These are phyloP conservation scores for Aspergillus olivimuriae DNA, from an alignment of 495 filamentous ascomycete genomes.

Conservation along the genomic window DNA sequence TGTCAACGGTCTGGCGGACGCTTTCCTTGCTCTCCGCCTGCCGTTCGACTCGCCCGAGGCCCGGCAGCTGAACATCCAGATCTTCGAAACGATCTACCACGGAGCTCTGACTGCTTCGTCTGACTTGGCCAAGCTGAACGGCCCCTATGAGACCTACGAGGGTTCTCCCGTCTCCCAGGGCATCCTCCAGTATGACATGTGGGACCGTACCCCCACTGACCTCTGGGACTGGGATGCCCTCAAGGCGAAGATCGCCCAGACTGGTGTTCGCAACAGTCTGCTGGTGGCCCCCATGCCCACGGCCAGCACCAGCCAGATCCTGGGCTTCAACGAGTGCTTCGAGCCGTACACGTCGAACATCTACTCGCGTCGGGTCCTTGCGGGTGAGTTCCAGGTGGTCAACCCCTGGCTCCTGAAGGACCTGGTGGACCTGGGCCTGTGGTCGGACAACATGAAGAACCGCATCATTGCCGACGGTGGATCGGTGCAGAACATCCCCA, in stretches of 20 bases:
- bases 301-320: conserved; percentile 90
- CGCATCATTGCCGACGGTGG: conserved; percentile 96
- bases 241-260: conserved; percentile 83
- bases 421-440: conserved; percentile 93
- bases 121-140: conserved; percentile 73
- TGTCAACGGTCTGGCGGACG: conserved; percentile 98
- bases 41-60: conserved; percentile 96
- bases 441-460: conserved; percentile 99
- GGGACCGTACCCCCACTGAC: conserved; percentile 84
- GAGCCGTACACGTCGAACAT: conserved; percentile 99
- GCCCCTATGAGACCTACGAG: conserved; percentile 82
- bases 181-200: conserved; percentile 98
- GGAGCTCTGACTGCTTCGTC: conserved; percentile 84
- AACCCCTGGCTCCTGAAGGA: conserved; percentile 99
- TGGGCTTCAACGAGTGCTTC: conserved; percentile 99
- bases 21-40: conserved; percentile 92
- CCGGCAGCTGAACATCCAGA: conserved; percentile 89
- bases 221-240: conserved; percentile 94
- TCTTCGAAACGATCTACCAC: conserved; percentile 99
- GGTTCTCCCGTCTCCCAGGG: conserved; percentile 94
- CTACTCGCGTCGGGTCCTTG: conserved; percentile 95
- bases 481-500: conserved; percentile 92
- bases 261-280: conserved; percentile 90
- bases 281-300: conserved; percentile 97
- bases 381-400: conserved; percentile 98